phyloP scores from a whole-genome alignment of 495 filamentous ascomycete species.

The Hypoxylon intermedium region DNA sequence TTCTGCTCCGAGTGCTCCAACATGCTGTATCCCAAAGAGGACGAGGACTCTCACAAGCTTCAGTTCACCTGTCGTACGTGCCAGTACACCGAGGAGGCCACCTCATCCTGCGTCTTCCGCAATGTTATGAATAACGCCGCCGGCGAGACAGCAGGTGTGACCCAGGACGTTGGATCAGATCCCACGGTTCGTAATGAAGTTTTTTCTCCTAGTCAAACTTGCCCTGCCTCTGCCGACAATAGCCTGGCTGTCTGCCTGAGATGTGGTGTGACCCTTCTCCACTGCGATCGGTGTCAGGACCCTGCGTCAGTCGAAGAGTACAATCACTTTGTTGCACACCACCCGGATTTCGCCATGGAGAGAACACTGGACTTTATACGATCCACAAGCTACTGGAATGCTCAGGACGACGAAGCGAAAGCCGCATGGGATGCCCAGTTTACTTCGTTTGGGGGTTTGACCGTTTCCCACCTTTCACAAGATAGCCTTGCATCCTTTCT shows the following conservation, averaged over 20 bases:
- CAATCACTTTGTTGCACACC: slow-evolving; percentile 28
- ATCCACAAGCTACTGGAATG: slow-evolving; percentile 15
- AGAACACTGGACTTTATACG: slow-evolving; percentile 15
- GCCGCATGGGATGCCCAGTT: slow-evolving; percentile 18
- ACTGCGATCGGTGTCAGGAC: slow-evolving; percentile 36
- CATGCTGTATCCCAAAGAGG: slow-evolving; percentile 96
- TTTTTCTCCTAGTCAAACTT: slow-evolving; percentile 34
- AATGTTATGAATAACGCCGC: slow-evolving; percentile 88
- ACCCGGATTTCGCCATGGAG: slow-evolving; percentile 22
- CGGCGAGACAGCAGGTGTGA: slow-evolving; percentile 95
- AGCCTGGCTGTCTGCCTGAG: slow-evolving; percentile 39
- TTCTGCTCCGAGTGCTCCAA: slow-evolving; percentile 99
- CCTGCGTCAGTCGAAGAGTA: slow-evolving; percentile 40
- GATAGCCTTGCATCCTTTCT: slow-evolving; percentile 19
- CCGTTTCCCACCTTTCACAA: slow-evolving; percentile 3
- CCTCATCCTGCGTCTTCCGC: slow-evolving; percentile 85
- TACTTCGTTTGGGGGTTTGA: slow-evolving; percentile 4
- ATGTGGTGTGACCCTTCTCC: slow-evolving; percentile 43
- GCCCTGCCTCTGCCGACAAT: slow-evolving; percentile 24
- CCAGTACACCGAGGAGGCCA: slow-evolving; percentile 84
- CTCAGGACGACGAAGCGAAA: slow-evolving; percentile 17
- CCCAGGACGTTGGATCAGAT: slow-evolving; percentile 93
- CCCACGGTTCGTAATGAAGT: slow-evolving; percentile 84
- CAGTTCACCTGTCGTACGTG: slow-evolving; percentile 83
- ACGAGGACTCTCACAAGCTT: slow-evolving; percentile 62